phyloP scores from a whole-genome alignment of 345 rosid genomes.

The Eucalyptus paniculata region DNA sequence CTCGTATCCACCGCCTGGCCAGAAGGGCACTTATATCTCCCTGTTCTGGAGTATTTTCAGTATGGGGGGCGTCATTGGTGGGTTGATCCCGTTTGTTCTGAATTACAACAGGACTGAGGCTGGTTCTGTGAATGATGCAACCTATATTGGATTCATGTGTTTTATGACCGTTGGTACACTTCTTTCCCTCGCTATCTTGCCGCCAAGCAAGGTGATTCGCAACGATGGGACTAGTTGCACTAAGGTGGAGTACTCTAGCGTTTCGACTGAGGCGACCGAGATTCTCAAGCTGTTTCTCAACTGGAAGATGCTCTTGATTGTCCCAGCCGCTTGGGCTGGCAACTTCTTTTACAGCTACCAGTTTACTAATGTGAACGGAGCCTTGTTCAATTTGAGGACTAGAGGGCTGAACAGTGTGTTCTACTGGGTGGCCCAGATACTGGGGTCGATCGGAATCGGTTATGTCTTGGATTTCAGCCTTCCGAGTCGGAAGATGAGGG shows the following conservation, averaged over 20 bases:
- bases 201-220: conserved; percentile 27
- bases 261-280: conserved; percentile 22
- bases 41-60: conserved; percentile 53
- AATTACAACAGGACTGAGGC: conserved; percentile 27
- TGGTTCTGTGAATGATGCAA: conserved; percentile 32
- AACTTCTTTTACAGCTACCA: conserved; percentile 79
- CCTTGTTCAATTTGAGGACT: conserved; percentile 52
- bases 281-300: conserved; percentile 31
- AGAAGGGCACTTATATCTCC: conserved; percentile 75
- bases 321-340: conserved; percentile 84
- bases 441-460: conserved; percentile 58
- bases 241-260: conserved; percentile 27
- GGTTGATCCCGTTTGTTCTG: conserved; percentile 41
- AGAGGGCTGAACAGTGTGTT: conserved; percentile 86
- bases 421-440: conserved; percentile 94
- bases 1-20: conserved; percentile 58
- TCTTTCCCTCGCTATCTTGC: conserved; percentile 31
- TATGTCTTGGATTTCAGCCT: conserved; percentile 70
- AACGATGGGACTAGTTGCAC: conserved; percentile 33
- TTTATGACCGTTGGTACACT: conserved; percentile 54
- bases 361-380: conserved; percentile 67
- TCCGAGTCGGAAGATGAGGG: conserved; percentile 52
- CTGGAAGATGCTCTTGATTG: conserved; percentile 66
- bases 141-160: conserved; percentile 59
- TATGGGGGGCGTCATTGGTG: conserved; percentile 61